Conservation (phyloP, 1,284 basidiomycete genomes). For the Apiotrichum domesticum region DNA sequence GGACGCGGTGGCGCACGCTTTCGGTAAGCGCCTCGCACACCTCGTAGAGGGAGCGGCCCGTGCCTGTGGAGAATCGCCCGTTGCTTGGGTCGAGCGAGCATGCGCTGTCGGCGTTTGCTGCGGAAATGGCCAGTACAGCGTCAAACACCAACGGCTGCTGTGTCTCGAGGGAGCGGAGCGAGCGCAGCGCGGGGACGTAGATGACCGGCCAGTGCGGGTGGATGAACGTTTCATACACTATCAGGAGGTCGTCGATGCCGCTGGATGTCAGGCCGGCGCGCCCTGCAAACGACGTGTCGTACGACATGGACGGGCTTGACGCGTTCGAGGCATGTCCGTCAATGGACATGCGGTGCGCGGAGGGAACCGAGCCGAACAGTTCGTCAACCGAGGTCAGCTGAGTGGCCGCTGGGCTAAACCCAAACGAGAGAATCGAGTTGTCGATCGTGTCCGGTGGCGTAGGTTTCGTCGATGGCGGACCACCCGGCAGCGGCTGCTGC, state of each 20-base stretch:
- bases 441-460: neutral
- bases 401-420: neutral
- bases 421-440: neutral
- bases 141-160: slow-evolving; percentile 15
- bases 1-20: slow-evolving; percentile 11
- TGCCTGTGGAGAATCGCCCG: neutral
- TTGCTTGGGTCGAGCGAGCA: neutral
- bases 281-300: slow-evolving; percentile 1
- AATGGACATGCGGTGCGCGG: too few relatives aligned
- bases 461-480: neutral
- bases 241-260: slow-evolving; percentile 14
- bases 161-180: slow-evolving; percentile 10
- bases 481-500: neutral
- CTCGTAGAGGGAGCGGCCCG: slow-evolving; percentile 2
- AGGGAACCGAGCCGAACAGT: neutral
- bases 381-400: too few relatives aligned
- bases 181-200: slow-evolving; percentile 11
- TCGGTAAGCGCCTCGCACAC: slow-evolving; percentile 12
- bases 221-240: slow-evolving; percentile 18
- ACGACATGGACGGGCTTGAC: too few relatives aligned
- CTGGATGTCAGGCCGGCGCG: slow-evolving; percentile 8
- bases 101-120: slow-evolving; percentile 3
- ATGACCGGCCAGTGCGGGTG: slow-evolving; percentile 19
- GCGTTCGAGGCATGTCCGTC: too few relatives aligned
- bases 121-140: slow-evolving; percentile 15